phyloP scores from a whole-genome alignment of 257 asterid genomes.

The Solanum rostratum region DNA sequence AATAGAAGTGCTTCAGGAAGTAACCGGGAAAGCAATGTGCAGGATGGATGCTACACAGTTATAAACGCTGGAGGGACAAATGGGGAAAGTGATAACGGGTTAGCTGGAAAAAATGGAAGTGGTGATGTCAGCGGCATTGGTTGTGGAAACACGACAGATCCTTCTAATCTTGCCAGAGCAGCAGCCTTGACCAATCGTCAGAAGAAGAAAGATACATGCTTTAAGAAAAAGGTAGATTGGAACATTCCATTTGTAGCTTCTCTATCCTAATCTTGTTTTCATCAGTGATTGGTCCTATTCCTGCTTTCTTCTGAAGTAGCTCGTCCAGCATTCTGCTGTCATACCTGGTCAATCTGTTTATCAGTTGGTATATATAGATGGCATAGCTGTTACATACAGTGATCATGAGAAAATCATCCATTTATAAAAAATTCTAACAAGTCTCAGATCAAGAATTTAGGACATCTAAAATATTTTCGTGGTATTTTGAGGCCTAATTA shows the following conservation, averaged over 20 bases:
- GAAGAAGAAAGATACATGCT: slow-evolving; percentile 72
- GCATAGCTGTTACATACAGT: not conserved
- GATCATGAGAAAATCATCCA: not conserved
- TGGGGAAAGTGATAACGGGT: slow-evolving; percentile 44
- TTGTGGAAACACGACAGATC: slow-evolving; percentile 39
- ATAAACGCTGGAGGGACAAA: slow-evolving; percentile 45
- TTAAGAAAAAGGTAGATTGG: slow-evolving; percentile 46
- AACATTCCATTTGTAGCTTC: not conserved
- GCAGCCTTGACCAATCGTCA: slow-evolving; percentile 67
- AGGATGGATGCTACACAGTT: slow-evolving; percentile 40
- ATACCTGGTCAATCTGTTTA: not conserved
- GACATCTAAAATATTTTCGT: not conserved
- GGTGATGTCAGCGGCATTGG: slow-evolving; percentile 39
- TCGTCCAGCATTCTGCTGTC: not conserved
- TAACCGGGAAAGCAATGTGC: slow-evolving; percentile 57
- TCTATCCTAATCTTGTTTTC: not conserved
- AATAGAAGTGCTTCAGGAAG: slow-evolving; percentile 65
- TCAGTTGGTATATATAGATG: not conserved
- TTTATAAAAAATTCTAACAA: not conserved
- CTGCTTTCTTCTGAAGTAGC: not conserved
- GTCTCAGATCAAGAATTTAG: not conserved
- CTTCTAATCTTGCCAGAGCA: slow-evolving; percentile 40
- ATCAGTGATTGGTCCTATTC: not conserved
- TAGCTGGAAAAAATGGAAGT: slow-evolving; percentile 46
- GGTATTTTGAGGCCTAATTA: not conserved